A percentile compares a stretch with the other conserved stretches of the same genome.
These are phyloP conservation scores for Aspergillus proliferans DNA, from an alignment of 2,329 filamentous ascomycete genomes.

Conservation along the genomic window DNA sequence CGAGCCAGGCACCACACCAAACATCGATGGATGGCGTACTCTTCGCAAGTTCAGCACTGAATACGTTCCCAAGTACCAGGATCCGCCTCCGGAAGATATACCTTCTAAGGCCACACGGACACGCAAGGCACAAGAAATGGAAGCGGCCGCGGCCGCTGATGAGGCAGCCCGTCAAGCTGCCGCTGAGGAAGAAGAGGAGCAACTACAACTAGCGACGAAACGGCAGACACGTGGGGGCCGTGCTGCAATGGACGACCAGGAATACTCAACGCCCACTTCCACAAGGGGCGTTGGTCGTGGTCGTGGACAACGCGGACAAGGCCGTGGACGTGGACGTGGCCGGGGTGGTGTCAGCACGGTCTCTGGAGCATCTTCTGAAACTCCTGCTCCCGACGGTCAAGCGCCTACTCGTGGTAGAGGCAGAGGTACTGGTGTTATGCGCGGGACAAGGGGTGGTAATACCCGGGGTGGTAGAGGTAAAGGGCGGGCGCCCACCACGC, in stretches of 20 bases:
- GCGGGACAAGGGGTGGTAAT: background rate
- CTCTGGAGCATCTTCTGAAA: slow-evolving; percentile 17
- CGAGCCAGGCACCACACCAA: slow-evolving; percentile 27
- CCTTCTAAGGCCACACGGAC: slow-evolving; percentile 29
- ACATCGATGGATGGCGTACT: slow-evolving; percentile 37
- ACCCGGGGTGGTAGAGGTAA: slow-evolving; percentile 16
- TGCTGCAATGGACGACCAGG: slow-evolving; percentile 13
- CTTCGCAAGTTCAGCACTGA: slow-evolving; percentile 33
- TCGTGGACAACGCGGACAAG: slow-evolving; percentile 5
- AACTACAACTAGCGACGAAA: slow-evolving; percentile 13
- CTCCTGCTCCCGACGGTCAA: slow-evolving; percentile 3
- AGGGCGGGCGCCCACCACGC: slow-evolving; percentile 14
- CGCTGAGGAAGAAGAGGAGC: slow-evolving; percentile 24
- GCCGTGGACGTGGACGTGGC: slow-evolving; percentile 25
- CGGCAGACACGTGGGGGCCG: slow-evolving; percentile 28
- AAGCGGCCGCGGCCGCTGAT: slow-evolving; percentile 23
- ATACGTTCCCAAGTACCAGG: slow-evolving; percentile 30
- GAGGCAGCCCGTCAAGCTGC: slow-evolving; percentile 18
- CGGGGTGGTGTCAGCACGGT: slow-evolving; percentile 20
- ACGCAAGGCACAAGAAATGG: slow-evolving; percentile 32
- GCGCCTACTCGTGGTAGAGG: background rate
- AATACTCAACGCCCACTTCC: slow-evolving; percentile 10
- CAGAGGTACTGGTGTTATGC: background rate
- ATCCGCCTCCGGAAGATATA: slow-evolving; percentile 23
- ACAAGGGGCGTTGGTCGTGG: slow-evolving; percentile 16